These are phyloP conservation scores for Jasminum sambac DNA, from an alignment of 257 asterid genomes.

Conservation along the genomic window DNA sequence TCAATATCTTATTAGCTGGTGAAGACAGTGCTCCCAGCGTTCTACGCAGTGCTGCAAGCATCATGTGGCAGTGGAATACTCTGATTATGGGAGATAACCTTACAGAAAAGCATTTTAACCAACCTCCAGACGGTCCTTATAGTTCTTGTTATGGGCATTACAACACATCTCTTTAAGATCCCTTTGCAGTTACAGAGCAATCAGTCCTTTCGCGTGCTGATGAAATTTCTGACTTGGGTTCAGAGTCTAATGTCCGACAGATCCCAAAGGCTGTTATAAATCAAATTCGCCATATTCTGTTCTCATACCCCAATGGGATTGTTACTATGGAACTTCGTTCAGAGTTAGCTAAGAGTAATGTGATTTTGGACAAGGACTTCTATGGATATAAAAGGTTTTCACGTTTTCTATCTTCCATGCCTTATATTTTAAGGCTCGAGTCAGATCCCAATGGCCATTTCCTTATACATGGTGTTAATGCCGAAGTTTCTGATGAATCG, in stretches of 20 bases:
- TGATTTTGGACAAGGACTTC: slow-evolving; percentile 54
- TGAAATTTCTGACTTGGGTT: slow-evolving; percentile 36
- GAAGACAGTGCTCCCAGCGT: slow-evolving; percentile 59
- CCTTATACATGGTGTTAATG: slow-evolving; percentile 33
- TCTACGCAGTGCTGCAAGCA: slow-evolving; percentile 86
- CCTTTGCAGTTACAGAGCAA: slow-evolving; percentile 55
- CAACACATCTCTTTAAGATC: slow-evolving; percentile 71
- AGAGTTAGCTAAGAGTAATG: slow-evolving; percentile 45
- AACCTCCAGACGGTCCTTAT: slow-evolving; percentile 92
- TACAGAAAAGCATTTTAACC: slow-evolving; percentile 76
- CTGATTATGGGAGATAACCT: slow-evolving; percentile 76
- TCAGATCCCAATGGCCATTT: slow-evolving; percentile 37
- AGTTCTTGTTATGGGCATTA: slow-evolving; percentile 88
- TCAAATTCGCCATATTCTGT: slow-evolving; percentile 46
- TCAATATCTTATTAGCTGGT: slow-evolving; percentile 82
- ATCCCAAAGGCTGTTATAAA: slow-evolving; percentile 63
- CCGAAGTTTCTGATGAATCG: slow-evolving; percentile 43
- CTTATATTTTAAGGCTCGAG: slow-evolving; percentile 54
- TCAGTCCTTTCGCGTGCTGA: slow-evolving; percentile 33
- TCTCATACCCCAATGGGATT: slow-evolving; percentile 66
- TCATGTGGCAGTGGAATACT: slow-evolving; percentile 93
- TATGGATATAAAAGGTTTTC: slow-evolving; percentile 77
- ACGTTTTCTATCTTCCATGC: slow-evolving; percentile 78
- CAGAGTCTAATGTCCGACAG: slow-evolving; percentile 48
- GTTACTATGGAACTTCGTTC: slow-evolving; percentile 52